Percentiles rank a stretch among this genome's conserved stretches.
Conservation (phyloP, 371 early-diverging fungal genomes). For the Mortierella sp. region DNA sequence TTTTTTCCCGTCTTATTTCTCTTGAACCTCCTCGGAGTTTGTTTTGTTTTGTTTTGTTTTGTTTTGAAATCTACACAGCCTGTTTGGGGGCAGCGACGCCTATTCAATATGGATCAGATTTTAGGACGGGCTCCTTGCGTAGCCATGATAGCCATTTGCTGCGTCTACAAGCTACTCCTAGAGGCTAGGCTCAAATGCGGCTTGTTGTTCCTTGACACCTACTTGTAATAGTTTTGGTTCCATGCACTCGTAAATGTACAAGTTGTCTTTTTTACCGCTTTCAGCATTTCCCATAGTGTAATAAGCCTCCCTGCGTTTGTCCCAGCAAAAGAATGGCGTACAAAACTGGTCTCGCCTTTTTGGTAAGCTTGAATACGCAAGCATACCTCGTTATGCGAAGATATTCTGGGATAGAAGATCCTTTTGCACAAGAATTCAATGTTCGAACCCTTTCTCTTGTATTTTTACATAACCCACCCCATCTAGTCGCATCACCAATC, state of each 20-base stretch:
- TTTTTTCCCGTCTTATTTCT: neutral
- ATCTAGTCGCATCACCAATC: too few species aligned
- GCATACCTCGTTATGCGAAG: neutral
- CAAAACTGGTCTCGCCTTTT: neutral
- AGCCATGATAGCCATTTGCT: too few species aligned
- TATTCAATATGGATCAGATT: neutral
- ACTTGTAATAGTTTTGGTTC: neutral
- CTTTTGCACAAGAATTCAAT: too few species aligned
- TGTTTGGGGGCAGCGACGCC: neutral
- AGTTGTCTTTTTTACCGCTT: neutral
- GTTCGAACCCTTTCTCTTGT: too few species aligned
- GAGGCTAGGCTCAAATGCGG: too few species aligned
- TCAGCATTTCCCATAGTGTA: neutral
- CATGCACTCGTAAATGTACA: too few species aligned
- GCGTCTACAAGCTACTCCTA: too few species aligned
- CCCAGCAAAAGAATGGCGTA: neutral
- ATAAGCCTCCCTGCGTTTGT: neutral
- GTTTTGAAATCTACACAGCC: neutral
- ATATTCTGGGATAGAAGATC: too few species aligned
- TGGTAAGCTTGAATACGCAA: neutral
- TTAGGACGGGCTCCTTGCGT: neutral
- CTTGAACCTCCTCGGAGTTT: conserved; percentile 2
- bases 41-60: neutral
- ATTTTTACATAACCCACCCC: too few species aligned
- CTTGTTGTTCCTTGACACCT: neutral